Conservation (phyloP, 257 asterid species). For the Primulina tabacum region DNA sequence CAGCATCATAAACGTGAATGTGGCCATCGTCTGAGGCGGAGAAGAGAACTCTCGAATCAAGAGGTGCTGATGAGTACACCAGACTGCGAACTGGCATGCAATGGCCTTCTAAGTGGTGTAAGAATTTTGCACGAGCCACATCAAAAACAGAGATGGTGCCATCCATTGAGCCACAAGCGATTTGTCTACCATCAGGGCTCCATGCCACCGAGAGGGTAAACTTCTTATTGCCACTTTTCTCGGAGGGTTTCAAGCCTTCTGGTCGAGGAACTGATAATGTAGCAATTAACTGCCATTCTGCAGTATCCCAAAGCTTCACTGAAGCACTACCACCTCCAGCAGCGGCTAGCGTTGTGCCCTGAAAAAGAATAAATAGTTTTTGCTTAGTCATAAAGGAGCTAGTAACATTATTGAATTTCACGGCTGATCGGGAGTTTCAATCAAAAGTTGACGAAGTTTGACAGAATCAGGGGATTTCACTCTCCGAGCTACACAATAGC, state of each 20-base stretch:
- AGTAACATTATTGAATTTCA: background rate
- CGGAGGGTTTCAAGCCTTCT: slow-evolving; percentile 67
- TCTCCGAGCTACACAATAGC: slow-evolving; percentile 6
- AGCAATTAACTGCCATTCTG: slow-evolving; percentile 64
- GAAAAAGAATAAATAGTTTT: slow-evolving; percentile 20
- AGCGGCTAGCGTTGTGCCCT: slow-evolving; percentile 92
- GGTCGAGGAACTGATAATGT: slow-evolving; percentile 84
- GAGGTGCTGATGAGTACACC: slow-evolving; percentile 76
- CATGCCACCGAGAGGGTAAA: slow-evolving; percentile 94
- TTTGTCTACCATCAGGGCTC: slow-evolving; percentile 79
- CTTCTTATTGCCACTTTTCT: slow-evolving; percentile 70
- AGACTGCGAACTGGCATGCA: slow-evolving; percentile 89
- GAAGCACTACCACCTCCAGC: slow-evolving; percentile 99
- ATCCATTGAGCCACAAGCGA: slow-evolving; percentile 89
- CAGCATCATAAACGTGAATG: slow-evolving; percentile 83
- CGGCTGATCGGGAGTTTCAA: background rate
- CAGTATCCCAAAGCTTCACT: slow-evolving; percentile 89
- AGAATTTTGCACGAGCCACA: slow-evolving; percentile 68
- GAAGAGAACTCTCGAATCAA: slow-evolving; percentile 78
- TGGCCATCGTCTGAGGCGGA: slow-evolving; percentile 91
- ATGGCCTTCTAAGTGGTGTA: slow-evolving; percentile 94
- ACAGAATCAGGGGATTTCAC: background rate
- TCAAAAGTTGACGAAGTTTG: background rate
- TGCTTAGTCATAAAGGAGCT: background rate
- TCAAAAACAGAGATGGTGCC: slow-evolving; percentile 92